Evolutionary conservation across 805 yeast species (phyloP), one percentile per base, ranked within the genome.

Genomic region (Starmerella scarabaei): DNA sequence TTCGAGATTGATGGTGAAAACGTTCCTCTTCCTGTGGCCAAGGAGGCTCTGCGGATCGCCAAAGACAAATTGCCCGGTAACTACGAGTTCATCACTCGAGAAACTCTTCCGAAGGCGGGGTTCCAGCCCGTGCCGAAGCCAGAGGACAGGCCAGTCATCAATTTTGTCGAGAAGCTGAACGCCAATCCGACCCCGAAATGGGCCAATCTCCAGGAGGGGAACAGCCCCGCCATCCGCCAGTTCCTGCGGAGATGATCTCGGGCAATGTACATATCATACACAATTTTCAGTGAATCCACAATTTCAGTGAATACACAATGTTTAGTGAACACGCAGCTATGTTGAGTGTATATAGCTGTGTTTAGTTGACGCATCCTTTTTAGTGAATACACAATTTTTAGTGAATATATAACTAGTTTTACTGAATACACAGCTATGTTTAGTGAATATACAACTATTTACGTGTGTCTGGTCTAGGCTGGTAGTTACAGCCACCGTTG

Each of bases 11-110:
- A 61, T 24, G 80, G 79, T 47, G 78, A 75, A 15, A 65, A 72
- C 47, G 69, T 88, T 52, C 97, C 91, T 61, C 94, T 83, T 57
- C 75, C 73, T 49, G 82, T 83, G 18, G 97, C 95, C 20, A 73
- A 81, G 52, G 95, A 88, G 52, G 91, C 93, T 0, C 71, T 68
- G 53, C 72, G 94, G 59, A 80, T 84, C 59, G 95, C 95, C 4
- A 79, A 88, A 32, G 84, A 77, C 47, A 88, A 88, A 58, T 69
- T 91, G 42, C 98, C 98, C 0, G 97, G 97, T 14, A 71, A 75
- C 36, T 86, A 78, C 63, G 97, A 88, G 63, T 79, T 88, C 54
- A 74, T 88, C 32, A 74, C 40, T 67, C 62, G 49, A 69, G 71
- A 19, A 68, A 80, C 30, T 63, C 72, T 43, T 29, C 73, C 85